phyloP scores from a whole-genome alignment of 2,329 filamentous ascomycete genomes.

The Didymella segeticola region DNA sequence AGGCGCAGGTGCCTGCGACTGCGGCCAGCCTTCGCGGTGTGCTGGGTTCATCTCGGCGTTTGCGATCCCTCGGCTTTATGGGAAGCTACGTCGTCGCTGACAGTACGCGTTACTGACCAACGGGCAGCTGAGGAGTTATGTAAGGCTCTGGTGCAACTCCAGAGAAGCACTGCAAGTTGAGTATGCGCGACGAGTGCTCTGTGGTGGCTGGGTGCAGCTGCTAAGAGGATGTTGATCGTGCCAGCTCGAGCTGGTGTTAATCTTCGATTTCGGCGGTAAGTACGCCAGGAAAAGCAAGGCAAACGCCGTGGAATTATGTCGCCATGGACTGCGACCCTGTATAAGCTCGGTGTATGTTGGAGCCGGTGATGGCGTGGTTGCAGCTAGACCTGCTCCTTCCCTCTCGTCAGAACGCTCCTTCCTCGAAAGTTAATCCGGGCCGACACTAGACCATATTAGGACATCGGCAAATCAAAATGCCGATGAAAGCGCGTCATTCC shows the following conservation, averaged over 20 bases:
- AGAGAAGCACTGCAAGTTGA: constrained; percentile 11
- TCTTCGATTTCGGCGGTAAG: constrained; percentile 18
- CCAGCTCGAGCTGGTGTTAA: constrained; percentile 32
- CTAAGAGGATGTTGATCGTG: constrained; percentile 27
- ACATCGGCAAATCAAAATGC: constrained; percentile 1
- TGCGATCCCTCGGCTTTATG: constrained; percentile 38
- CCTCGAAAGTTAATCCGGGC: constrained; percentile 12
- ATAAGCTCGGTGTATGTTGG: constrained; percentile 10
- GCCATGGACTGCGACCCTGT: constrained; percentile 28
- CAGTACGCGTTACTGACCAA: constrained; percentile 25
- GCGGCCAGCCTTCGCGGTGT: constrained; percentile 51
- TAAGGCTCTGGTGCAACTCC: constrained; percentile 29
- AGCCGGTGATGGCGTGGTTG: constrained; percentile 10
- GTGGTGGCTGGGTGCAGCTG: constrained; percentile 25
- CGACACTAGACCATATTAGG: not conserved
- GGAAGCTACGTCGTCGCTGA: constrained; percentile 18
- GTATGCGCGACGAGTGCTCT: constrained; percentile 21
- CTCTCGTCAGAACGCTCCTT: constrained; percentile 10
- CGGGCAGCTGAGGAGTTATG: constrained; percentile 11
- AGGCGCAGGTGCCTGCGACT: constrained; percentile 55
- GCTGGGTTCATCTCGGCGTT: constrained; percentile 51
- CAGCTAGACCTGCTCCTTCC: constrained; percentile 7
- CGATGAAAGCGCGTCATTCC: constrained; percentile 12
- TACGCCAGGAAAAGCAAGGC: constrained; percentile 21
- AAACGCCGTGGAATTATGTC: constrained; percentile 21